Conservation (phyloP, 1,284 basidiomycete species). For the Pascua guehoae region DNA sequence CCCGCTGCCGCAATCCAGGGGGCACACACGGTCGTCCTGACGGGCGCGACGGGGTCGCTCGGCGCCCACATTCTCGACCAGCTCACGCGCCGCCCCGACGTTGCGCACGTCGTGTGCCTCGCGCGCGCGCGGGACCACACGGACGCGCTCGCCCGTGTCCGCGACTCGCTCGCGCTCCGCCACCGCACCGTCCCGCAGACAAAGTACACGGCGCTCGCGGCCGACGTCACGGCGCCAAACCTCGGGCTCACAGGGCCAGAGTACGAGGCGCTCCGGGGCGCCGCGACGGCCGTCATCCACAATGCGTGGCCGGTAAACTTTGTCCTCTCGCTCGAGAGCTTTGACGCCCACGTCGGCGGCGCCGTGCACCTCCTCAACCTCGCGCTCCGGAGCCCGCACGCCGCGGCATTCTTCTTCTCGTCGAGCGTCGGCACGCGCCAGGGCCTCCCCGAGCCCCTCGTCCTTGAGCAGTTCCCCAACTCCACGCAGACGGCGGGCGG, state of each 20-base stretch:
- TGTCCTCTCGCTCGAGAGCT: slow-evolving; percentile 51
- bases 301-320: slow-evolving; percentile 50
- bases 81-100: slow-evolving; percentile 47
- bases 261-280: slow-evolving; percentile 47
- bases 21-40: slow-evolving; percentile 45
- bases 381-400: slow-evolving; percentile 34
- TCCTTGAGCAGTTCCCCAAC: slow-evolving; percentile 32
- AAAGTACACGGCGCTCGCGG: slow-evolving; percentile 52
- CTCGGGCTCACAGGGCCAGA: slow-evolving; percentile 51
- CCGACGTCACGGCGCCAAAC: slow-evolving; percentile 49
- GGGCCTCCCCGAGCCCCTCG: slow-evolving; percentile 25
- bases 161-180: slow-evolving; percentile 34
- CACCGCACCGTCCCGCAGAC: slow-evolving; percentile 20
- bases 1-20: background rate
- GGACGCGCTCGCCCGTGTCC: slow-evolving; percentile 32
- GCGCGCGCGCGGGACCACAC: slow-evolving; percentile 45
- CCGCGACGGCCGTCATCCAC: slow-evolving; percentile 56
- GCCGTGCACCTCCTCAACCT: slow-evolving; percentile 58
- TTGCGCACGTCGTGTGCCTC: slow-evolving; percentile 56
- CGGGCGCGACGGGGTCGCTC: slow-evolving; percentile 61
- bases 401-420: slow-evolving; percentile 56
- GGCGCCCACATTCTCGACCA: slow-evolving; percentile 59
- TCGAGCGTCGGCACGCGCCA: slow-evolving; percentile 55
- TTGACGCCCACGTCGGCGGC: slow-evolving; percentile 56
- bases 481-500: slow-evolving; percentile 28